Conservation (phyloP, 305 asterid genomes). For the Fraxinus platypoda region DNA sequence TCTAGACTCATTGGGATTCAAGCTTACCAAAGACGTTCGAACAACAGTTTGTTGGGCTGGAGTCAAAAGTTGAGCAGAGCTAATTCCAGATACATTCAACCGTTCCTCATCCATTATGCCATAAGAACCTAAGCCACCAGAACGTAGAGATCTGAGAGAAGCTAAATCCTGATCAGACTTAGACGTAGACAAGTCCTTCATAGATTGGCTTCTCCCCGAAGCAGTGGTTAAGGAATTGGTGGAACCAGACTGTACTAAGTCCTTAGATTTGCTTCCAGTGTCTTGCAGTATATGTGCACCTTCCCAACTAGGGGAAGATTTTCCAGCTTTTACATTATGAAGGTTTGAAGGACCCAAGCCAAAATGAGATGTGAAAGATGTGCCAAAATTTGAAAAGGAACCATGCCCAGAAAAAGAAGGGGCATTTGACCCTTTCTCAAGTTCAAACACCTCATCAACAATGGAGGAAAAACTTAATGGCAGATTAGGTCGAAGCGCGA, state of each 20-base stretch:
- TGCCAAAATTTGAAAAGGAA: slow-evolving; percentile 45
- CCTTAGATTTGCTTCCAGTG: slow-evolving; percentile 45
- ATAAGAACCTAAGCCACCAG: slow-evolving; percentile 59
- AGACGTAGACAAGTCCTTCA: slow-evolving; percentile 57
- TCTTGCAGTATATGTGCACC: slow-evolving; percentile 48
- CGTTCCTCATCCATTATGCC: slow-evolving; percentile 54
- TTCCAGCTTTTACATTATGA: slow-evolving; percentile 50
- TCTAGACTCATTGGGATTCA: slow-evolving; percentile 19
- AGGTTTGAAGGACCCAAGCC: slow-evolving; percentile 47
- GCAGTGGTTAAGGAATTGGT: slow-evolving; percentile 49
- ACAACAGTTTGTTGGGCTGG: slow-evolving; percentile 41
- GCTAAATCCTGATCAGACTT: slow-evolving; percentile 91
- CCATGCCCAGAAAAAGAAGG: slow-evolving; percentile 42
- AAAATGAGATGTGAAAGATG: slow-evolving; percentile 58
- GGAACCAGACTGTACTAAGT: slow-evolving; percentile 60
- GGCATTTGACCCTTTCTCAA: slow-evolving; percentile 70
- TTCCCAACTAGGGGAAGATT: slow-evolving; percentile 66
- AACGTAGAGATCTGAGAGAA: slow-evolving; percentile 61
- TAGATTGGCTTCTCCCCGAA: slow-evolving; percentile 52
- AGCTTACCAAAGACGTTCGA: slow-evolving; percentile 39
- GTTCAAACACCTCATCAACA: slow-evolving; percentile 93
- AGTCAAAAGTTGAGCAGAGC: slow-evolving; percentile 44
- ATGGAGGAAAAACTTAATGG: slow-evolving; percentile 69
- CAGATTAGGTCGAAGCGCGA: slow-evolving; percentile 42
- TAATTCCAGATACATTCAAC: slow-evolving; percentile 44